These are phyloP conservation scores for Rusavskia elegans DNA, from an alignment of 495 filamentous ascomycete species.

Conservation along the genomic window DNA sequence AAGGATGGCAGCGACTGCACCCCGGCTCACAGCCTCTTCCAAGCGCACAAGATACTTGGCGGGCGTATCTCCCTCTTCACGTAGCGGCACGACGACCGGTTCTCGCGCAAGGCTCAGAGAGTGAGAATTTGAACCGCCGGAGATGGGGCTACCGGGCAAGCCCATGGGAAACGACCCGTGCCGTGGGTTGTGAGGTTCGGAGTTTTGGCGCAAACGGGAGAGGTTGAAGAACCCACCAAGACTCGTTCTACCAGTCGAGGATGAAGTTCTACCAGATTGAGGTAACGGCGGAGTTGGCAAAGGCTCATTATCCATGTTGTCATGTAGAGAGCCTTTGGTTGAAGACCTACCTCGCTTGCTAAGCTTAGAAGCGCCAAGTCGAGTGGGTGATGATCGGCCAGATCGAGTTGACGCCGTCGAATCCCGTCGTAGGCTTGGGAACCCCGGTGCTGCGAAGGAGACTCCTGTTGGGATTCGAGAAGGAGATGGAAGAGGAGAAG, in stretches of 20 bases:
- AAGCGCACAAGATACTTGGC: slow-evolving; percentile 74
- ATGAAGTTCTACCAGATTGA: slow-evolving; percentile 56
- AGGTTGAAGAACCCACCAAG: slow-evolving; percentile 77
- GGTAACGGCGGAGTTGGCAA: slow-evolving; percentile 40
- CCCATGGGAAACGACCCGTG: slow-evolving; percentile 37
- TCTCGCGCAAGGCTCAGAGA: slow-evolving; percentile 49
- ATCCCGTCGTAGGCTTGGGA: slow-evolving; percentile 33
- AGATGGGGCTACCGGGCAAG: slow-evolving; percentile 48
- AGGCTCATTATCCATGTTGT: slow-evolving; percentile 37
- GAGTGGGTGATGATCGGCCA: slow-evolving; percentile 49
- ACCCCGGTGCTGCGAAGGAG: slow-evolving; percentile 24
- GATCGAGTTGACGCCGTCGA: slow-evolving; percentile 51
- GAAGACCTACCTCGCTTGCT: slow-evolving; percentile 63
- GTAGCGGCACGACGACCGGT: slow-evolving; percentile 54
- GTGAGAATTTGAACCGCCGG: slow-evolving; percentile 51
- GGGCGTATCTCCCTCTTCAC: slow-evolving; percentile 77
- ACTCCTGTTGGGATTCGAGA: slow-evolving; percentile 22
- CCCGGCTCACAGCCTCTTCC: slow-evolving; percentile 59
- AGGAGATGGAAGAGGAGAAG: slow-evolving; percentile 40
- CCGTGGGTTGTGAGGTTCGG: slow-evolving; percentile 46
- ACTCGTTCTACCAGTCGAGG: slow-evolving; percentile 75
- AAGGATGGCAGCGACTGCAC: slow-evolving; percentile 64
- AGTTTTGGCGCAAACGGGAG: slow-evolving; percentile 59
- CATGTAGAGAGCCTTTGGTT: slow-evolving; percentile 62
- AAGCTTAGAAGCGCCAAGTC: slow-evolving; percentile 32